These are phyloP conservation scores for Crithidia fasciculata DNA, from an alignment of 208 protist genomes.

Conservation along the genomic window DNA sequence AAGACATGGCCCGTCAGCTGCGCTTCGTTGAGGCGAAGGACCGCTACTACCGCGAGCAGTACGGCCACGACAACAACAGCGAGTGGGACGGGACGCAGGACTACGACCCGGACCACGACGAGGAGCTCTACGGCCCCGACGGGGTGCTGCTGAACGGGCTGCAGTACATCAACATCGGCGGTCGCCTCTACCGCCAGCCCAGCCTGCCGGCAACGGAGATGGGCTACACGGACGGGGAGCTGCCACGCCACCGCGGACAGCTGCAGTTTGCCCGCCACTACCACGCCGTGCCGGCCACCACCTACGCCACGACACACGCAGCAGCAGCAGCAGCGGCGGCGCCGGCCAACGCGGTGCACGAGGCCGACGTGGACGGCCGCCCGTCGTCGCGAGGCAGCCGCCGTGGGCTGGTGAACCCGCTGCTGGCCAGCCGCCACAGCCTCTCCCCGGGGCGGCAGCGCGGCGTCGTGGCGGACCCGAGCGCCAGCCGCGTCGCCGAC, in stretches of 20 bases:
- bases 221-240: conserved; percentile 16
- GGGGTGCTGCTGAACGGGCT: conserved; percentile 30
- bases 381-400: conserved; percentile 15
- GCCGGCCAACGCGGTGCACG: background rate
- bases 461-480: conserved; percentile 12
- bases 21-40: conserved; percentile 81
- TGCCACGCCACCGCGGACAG: conserved; percentile 52
- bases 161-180: conserved; percentile 84
- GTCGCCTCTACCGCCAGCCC: conserved; percentile 72
- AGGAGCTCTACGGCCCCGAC: conserved; percentile 13
- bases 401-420: conserved; percentile 43
- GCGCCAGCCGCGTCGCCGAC: conserved; percentile 29
- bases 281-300: conserved; percentile 60
- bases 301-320: conserved; percentile 20
- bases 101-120: conserved; percentile 11
- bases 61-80: conserved; percentile 24
- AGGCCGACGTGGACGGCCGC: conserved; percentile 8
- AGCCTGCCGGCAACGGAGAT: conserved; percentile 36
- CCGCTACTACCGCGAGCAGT: conserved; percentile 54
- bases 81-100: conserved; percentile 19
- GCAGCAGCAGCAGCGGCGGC: conserved; percentile 10
- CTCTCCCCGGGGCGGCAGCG: conserved; percentile 25
- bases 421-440: conserved; percentile 41
- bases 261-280: conserved; percentile 73
- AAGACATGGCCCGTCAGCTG: conserved; percentile 87